These are phyloP conservation scores for Marchantia polymorpha DNA, from an alignment of 225 moss, liverwort and hornwort genomes.

Conservation along the genomic window DNA sequence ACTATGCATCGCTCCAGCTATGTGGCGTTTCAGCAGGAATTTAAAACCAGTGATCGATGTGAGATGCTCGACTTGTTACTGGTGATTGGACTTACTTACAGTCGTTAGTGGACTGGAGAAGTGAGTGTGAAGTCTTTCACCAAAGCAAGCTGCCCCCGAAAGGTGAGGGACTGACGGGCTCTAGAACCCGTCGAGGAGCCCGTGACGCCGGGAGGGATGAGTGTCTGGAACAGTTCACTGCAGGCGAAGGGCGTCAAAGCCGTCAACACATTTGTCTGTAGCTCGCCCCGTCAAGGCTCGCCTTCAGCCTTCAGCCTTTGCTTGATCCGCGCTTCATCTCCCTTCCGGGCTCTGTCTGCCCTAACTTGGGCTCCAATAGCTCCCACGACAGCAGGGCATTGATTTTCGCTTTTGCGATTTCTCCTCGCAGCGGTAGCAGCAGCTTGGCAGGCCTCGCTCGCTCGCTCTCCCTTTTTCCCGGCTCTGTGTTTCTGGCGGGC, in stretches of 20 bases:
- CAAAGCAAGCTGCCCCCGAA: background rate
- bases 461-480: too few relatives aligned
- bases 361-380: background rate
- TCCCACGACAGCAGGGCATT: background rate
- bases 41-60: too few relatives aligned
- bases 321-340: background rate
- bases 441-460: background rate
- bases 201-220: background rate
- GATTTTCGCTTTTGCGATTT: background rate
- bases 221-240: background rate
- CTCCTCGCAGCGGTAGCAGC: background rate
- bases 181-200: background rate
- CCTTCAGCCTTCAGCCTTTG: background rate
- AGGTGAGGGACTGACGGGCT: background rate
- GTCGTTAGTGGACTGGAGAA: too few relatives aligned
- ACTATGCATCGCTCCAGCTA: too few relatives aligned
- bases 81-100: too few relatives aligned
- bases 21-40: too few relatives aligned
- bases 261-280: constrained; percentile 7
- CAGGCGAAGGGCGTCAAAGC: background rate
- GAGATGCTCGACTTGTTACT: too few relatives aligned
- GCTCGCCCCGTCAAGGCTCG: constrained; percentile 4
- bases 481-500: background rate
- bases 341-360: background rate
- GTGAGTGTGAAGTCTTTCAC: too few relatives aligned